A percentile compares a stretch with the other conserved stretches of the same genome.
These are phyloP conservation scores for Euryodendron excelsum DNA, from an alignment of 148 eudicot species.

Conservation along the genomic window DNA sequence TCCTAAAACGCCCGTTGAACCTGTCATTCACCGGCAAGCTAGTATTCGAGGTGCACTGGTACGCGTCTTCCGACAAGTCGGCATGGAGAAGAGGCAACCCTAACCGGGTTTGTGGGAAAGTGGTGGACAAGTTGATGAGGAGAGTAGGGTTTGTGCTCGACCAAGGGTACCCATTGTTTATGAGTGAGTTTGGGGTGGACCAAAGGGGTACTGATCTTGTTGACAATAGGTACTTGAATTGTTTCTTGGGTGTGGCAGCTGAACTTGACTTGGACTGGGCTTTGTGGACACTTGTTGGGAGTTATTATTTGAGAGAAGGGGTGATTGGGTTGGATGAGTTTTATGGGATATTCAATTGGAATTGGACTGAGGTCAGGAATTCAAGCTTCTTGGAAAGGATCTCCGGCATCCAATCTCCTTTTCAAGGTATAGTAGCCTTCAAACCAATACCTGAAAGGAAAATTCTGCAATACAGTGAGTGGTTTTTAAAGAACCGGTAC, in stretches of 20 bases:
- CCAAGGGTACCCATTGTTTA: conserved; percentile 74
- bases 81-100: conserved; percentile 66
- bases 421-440: conserved; percentile 85
- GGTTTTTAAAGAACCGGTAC: too few species aligned
- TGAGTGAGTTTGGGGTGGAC: conserved; percentile 87
- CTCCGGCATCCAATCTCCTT: conserved; percentile 58
- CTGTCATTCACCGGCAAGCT: conserved; percentile 52
- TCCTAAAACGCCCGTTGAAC: conserved; percentile 31
- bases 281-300: conserved; percentile 74
- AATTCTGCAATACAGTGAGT: too few species aligned
- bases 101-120: conserved; percentile 62
- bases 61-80: conserved; percentile 50
- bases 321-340: conserved; percentile 54
- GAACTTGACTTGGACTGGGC: conserved; percentile 88
- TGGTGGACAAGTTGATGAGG: conserved; percentile 31
- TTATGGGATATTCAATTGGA: conserved; percentile 58
- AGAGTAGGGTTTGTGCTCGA: conserved; percentile 49
- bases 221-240: conserved; percentile 73
- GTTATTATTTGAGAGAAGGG: conserved; percentile 72
- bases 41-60: conserved; percentile 84
- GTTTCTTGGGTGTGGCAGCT: conserved; percentile 72
- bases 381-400: conserved; percentile 56
- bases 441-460: too few species aligned
- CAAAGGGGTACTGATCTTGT: conserved; percentile 58
- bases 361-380: conserved; percentile 59